These are phyloP conservation scores for Aureobasidium vineae DNA, from an alignment of 2,329 filamentous ascomycete genomes.

Conservation along the genomic window DNA sequence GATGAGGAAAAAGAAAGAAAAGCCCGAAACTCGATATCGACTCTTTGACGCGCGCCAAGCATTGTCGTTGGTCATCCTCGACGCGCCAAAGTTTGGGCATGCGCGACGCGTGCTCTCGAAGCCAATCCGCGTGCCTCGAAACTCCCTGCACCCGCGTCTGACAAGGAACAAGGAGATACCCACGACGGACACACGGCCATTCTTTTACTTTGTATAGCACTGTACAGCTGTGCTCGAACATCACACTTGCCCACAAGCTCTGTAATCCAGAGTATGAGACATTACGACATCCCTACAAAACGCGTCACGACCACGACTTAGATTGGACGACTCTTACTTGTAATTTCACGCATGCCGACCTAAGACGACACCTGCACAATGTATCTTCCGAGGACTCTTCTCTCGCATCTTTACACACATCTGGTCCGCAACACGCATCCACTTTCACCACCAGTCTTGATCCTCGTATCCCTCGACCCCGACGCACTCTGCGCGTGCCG, in stretches of 20 bases:
- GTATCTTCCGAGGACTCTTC: slow-evolving; percentile 89
- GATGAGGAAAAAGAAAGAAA: neutral
- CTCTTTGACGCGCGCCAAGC: slow-evolving; percentile 2
- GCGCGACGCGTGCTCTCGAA: slow-evolving; percentile 20
- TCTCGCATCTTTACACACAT: slow-evolving; percentile 88
- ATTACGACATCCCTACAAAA: slow-evolving; percentile 17
- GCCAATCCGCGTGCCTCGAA: slow-evolving; percentile 17
- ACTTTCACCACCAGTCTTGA: slow-evolving; percentile 84
- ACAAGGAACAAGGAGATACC: slow-evolving; percentile 5
- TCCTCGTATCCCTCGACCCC: slow-evolving; percentile 90
- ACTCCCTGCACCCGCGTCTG: neutral
- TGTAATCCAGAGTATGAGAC: slow-evolving; percentile 12
- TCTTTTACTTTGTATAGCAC: neutral
- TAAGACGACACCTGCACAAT: slow-evolving; percentile 51
- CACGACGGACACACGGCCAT: neutral
- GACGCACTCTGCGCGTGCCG: slow-evolving; percentile 94
- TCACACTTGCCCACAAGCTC: neutral
- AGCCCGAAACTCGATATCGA: neutral
- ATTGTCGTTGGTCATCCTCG: slow-evolving; percentile 3
- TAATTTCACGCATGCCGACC: neutral
- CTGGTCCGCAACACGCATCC: slow-evolving; percentile 83
- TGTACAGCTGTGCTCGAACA: neutral
- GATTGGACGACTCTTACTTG: slow-evolving; percentile 4
- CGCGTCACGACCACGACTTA: slow-evolving; percentile 25
- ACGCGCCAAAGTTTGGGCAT: slow-evolving; percentile 18